These are phyloP conservation scores for Ichthyophthirius multifiliis DNA, from an alignment of 169 alveolate genomes.

Conservation along the genomic window DNA sequence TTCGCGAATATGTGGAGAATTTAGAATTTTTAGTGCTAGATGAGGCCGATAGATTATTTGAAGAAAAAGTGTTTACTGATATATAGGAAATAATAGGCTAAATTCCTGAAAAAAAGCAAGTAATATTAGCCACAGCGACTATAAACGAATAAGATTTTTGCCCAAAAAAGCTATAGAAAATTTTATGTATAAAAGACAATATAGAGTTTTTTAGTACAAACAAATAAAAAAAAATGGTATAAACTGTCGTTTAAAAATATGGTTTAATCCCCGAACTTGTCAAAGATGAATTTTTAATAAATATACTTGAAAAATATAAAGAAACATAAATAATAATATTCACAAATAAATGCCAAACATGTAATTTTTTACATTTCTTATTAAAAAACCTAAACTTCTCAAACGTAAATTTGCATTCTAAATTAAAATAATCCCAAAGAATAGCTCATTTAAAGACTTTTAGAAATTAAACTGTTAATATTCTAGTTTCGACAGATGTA, in stretches of 20 bases:
- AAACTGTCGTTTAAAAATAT: slow-evolving; percentile 28
- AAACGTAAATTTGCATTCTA: slow-evolving; percentile 21
- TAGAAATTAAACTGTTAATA: slow-evolving; percentile 36
- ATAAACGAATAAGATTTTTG: slow-evolving; percentile 32
- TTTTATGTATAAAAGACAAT: neutral
- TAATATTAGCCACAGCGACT: slow-evolving; percentile 67
- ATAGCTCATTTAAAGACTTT: slow-evolving; percentile 20
- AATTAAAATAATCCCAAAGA: slow-evolving; percentile 21
- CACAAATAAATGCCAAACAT: slow-evolving; percentile 29
- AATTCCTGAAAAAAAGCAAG: slow-evolving; percentile 42
- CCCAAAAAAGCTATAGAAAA: slow-evolving; percentile 3
- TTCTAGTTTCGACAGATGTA: slow-evolving; percentile 98
- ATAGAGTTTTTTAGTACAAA: slow-evolving; percentile 12
- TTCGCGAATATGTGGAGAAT: slow-evolving; percentile 71
- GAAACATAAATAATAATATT: slow-evolving; percentile 27
- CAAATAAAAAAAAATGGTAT: slow-evolving; percentile 31
- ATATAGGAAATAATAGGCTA: slow-evolving; percentile 34
- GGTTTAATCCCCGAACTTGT: slow-evolving; percentile 56
- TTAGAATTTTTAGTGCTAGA: slow-evolving; percentile 93
- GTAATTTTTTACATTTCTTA: slow-evolving; percentile 27
- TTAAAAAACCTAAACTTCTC: slow-evolving; percentile 13
- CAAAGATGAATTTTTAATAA: slow-evolving; percentile 53
- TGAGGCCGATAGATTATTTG: slow-evolving; percentile 96
- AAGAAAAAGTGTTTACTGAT: slow-evolving; percentile 81
- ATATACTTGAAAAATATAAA: slow-evolving; percentile 33